A percentile compares a stretch with the other conserved stretches of the same genome.
phyloP scores from a whole-genome alignment of 306 rosid species.

The Dryas drummondii region DNA sequence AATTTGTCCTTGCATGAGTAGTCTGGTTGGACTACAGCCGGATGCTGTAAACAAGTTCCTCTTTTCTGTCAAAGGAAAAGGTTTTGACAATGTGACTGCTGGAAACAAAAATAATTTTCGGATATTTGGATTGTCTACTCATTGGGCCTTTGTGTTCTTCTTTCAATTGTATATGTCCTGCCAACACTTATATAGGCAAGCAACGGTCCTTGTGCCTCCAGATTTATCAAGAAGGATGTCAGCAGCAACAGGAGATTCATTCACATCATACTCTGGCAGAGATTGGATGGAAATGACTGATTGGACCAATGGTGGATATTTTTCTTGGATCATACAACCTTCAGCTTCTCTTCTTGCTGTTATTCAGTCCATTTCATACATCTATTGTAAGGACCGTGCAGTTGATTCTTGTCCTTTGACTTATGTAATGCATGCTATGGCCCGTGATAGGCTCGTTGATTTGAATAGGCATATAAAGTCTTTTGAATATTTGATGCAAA shows the following conservation, averaged over 20 bases:
- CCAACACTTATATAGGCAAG: conserved; percentile 67
- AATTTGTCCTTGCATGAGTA: conserved; percentile 62
- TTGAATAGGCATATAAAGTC: conserved; percentile 67
- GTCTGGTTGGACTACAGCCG: conserved; percentile 54
- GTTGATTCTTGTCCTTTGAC: conserved; percentile 53
- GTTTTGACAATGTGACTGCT: conserved; percentile 30
- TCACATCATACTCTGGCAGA: conserved; percentile 55
- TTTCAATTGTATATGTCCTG: conserved; percentile 70
- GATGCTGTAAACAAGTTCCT: conserved; percentile 59
- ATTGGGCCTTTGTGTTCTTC: conserved; percentile 74
- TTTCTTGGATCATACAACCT: conserved; percentile 74
- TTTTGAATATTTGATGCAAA: conserved; percentile 58
- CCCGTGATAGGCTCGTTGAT: conserved; percentile 82
- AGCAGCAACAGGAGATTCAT: conserved; percentile 53
- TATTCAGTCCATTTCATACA: conserved; percentile 51
- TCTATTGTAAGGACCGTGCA: conserved; percentile 41
- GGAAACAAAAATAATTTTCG: conserved; percentile 42
- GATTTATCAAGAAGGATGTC: conserved; percentile 65
- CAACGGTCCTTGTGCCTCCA: conserved; percentile 69
- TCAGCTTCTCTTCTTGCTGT: conserved; percentile 68
- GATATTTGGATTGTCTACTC: conserved; percentile 51
- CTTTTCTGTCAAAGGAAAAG: conserved; percentile 43
- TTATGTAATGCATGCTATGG: conserved; percentile 67
- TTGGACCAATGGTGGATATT: conserved; percentile 55
- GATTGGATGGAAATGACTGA: conserved; percentile 74